phyloP scores from a whole-genome alignment of 2,329 filamentous ascomycete genomes.

The Thelonectria discophora region DNA sequence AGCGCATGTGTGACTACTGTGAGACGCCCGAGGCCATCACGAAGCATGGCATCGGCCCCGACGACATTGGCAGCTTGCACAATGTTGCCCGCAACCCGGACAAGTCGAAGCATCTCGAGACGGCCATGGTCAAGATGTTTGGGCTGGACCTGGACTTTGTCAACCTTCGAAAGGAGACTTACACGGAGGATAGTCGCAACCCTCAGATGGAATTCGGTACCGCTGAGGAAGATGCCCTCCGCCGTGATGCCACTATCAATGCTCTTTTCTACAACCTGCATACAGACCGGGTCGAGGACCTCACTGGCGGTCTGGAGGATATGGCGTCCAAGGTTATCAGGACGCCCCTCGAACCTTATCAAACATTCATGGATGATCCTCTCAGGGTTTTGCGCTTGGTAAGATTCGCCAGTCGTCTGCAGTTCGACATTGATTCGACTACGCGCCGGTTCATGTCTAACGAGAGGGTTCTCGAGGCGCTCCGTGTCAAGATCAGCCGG shows the following conservation, averaged over 20 bases:
- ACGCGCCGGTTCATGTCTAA: slow-evolving; percentile 80
- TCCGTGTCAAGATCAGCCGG: slow-evolving; percentile 89
- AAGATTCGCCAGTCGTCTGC: slow-evolving; percentile 86
- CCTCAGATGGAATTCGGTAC: slow-evolving; percentile 95
- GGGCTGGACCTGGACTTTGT: slow-evolving; percentile 93
- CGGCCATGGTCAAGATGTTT: slow-evolving; percentile 84
- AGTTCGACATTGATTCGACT: slow-evolving; percentile 77
- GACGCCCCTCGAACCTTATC: slow-evolving; percentile 85
- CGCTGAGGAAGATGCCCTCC: slow-evolving; percentile 85
- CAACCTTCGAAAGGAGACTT: slow-evolving; percentile 91
- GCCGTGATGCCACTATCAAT: slow-evolving; percentile 93
- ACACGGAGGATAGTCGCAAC: slow-evolving; percentile 87
- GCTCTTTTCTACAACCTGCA: slow-evolving; percentile 95
- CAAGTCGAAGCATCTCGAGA: slow-evolving; percentile 96
- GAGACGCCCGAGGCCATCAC: slow-evolving; percentile 65
- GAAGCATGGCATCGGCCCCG: slow-evolving; percentile 65
- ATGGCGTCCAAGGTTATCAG: slow-evolving; percentile 77
- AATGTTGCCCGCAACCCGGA: slow-evolving; percentile 93
- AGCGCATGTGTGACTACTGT: slow-evolving; percentile 74
- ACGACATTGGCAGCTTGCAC: slow-evolving; percentile 78
- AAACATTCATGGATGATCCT: slow-evolving; percentile 95
- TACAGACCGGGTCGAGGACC: slow-evolving; percentile 82
- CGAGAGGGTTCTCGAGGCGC: slow-evolving; percentile 76
- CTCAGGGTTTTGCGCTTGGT: slow-evolving; percentile 86
- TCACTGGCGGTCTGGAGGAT: slow-evolving; percentile 81